These are phyloP conservation scores for Tetrastigma voinierianum DNA, from an alignment of 164 flowering plant genomes.

Conservation along the genomic window DNA sequence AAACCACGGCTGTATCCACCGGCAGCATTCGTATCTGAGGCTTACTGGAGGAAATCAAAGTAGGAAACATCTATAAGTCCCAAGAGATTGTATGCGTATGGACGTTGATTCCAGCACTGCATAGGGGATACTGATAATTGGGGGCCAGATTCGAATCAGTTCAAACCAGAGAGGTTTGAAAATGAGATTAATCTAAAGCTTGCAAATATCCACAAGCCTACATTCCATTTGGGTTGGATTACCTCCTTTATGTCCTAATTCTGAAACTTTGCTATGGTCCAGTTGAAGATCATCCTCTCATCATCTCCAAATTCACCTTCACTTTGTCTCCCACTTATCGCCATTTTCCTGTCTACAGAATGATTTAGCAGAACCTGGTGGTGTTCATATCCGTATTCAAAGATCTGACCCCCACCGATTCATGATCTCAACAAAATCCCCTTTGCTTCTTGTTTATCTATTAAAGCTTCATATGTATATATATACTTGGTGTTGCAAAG, in stretches of 20 bases:
- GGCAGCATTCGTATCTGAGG: conserved; percentile 43
- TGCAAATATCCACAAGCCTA: conserved; percentile 39
- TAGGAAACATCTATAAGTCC: conserved; percentile 32
- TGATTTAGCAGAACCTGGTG: conserved; percentile 41
- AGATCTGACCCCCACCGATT: conserved; percentile 5
- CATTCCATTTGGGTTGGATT: conserved; percentile 40
- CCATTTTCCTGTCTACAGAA: conserved; percentile 33
- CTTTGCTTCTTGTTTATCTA: background rate
- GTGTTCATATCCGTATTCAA: conserved; percentile 25
- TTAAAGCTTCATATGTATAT: no score
- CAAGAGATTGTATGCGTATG: conserved; percentile 37
- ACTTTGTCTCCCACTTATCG: conserved; percentile 32
- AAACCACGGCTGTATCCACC: conserved; percentile 42
- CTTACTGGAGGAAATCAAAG: conserved; percentile 27
- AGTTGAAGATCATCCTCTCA: conserved; percentile 29
- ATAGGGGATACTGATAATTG: conserved; percentile 33
- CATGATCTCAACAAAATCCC: background rate
- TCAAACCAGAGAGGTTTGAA: conserved; percentile 37
- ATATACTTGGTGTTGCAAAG: no score
- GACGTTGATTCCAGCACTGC: conserved; percentile 40
- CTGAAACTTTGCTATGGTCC: conserved; percentile 34
- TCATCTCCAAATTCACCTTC: conserved; percentile 33
- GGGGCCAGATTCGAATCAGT: conserved; percentile 40
- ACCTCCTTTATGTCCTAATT: conserved; percentile 37
- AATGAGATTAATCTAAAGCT: conserved; percentile 34